phyloP scores from a whole-genome alignment of 2,329 filamentous ascomycete species.

The Aureobasidium leucospermi region DNA sequence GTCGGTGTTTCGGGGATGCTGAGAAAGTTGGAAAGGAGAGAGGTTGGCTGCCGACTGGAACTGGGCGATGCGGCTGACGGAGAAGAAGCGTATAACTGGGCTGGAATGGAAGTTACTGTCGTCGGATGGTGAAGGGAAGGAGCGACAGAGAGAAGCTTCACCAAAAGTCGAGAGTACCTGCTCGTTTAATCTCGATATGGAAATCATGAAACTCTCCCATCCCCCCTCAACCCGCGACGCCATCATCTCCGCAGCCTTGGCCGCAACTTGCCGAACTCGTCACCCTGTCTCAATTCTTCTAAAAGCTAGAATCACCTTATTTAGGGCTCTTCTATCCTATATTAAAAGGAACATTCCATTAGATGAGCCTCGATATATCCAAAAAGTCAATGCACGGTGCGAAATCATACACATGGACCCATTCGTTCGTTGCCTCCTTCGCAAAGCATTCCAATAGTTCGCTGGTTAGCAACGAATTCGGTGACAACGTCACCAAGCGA shows the following conservation, averaged over 20 bases:
- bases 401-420: neutral
- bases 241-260: slow-evolving; percentile 5
- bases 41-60: neutral
- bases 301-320: neutral
- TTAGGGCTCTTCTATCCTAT: neutral
- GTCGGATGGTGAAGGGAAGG: neutral
- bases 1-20: neutral
- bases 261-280: neutral
- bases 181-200: neutral
- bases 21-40: neutral
- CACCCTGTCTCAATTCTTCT: neutral
- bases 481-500: neutral
- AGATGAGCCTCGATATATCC: neutral
- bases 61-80: neutral
- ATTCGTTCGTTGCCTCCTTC: neutral
- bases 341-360: neutral
- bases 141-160: neutral
- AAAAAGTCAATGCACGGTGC: neutral
- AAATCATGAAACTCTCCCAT: neutral
- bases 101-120: neutral
- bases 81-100: neutral
- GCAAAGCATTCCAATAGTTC: too few relatives aligned
- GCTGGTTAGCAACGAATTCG: too few relatives aligned
- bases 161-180: neutral
- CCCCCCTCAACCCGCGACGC: slow-evolving; percentile 3